Evolutionary conservation across 495 filamentous ascomycete species (phyloP).

Genomic region (Xylaria cubensis): DNA sequence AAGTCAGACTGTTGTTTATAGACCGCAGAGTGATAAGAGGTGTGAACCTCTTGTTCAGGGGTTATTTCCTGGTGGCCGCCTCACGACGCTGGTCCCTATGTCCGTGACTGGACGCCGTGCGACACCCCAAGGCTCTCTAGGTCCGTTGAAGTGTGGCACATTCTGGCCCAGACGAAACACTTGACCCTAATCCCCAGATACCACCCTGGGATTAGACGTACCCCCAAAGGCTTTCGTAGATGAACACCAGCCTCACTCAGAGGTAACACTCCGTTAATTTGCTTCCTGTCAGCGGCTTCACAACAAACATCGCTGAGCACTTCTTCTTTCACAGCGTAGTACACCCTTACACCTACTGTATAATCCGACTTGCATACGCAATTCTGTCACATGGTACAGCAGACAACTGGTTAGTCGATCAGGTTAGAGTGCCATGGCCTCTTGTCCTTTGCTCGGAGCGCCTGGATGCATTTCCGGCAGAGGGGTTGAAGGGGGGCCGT

Average conservation of each 20-base stretch:
- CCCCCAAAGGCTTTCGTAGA: slow-evolving; percentile 10
- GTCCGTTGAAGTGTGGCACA: slow-evolving; percentile 17
- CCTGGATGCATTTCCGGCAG: slow-evolving; percentile 18
- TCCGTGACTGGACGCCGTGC: slow-evolving; percentile 19
- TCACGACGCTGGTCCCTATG: slow-evolving; percentile 4
- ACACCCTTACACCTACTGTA: slow-evolving; percentile 15
- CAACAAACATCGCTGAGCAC: slow-evolving; percentile 1
- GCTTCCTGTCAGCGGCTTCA: slow-evolving; percentile 20
- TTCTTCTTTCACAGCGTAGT: slow-evolving; percentile 8
- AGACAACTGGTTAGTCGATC: slow-evolving; percentile 12
- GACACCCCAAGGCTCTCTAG: slow-evolving; percentile 11
- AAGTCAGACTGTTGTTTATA: neutral
- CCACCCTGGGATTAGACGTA: slow-evolving; percentile 25
- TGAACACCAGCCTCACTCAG: slow-evolving; percentile 10
- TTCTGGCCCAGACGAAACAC: slow-evolving; percentile 5
- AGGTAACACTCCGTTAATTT: slow-evolving; percentile 9
- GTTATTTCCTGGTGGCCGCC: slow-evolving; percentile 2
- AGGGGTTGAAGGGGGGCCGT: slow-evolving; percentile 5
- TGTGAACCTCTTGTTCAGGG: neutral
- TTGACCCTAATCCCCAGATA: slow-evolving; percentile 32
- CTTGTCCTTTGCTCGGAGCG: slow-evolving; percentile 20
- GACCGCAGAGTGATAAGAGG: neutral
- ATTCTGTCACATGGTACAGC: slow-evolving; percentile 24
- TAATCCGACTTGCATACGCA: slow-evolving; percentile 18
- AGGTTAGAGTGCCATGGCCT: slow-evolving; percentile 21